These are phyloP conservation scores for Persicaria maculosa DNA, from an alignment of 148 eudicot species.

Conservation along the genomic window DNA sequence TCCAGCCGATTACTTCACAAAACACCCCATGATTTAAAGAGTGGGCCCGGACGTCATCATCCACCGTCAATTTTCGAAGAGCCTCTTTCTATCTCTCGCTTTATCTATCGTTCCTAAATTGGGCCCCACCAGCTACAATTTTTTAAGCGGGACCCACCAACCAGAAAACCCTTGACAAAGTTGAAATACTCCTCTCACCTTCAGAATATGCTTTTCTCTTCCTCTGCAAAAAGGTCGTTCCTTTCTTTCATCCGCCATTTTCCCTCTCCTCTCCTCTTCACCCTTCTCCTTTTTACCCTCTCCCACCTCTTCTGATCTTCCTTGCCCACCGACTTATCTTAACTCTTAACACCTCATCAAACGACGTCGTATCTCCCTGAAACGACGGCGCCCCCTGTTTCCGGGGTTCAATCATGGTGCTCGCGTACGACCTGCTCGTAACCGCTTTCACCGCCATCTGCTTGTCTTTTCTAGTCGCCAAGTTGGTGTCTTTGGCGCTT, in stretches of 20 bases:
- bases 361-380: neutral
- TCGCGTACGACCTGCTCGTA: neutral
- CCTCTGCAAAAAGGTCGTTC: conserved; percentile 3
- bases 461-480: conserved; percentile 4
- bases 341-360: neutral
- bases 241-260: conserved; percentile 2
- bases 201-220: neutral
- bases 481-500: conserved; percentile 8
- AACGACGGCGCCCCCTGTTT: neutral
- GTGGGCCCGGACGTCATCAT: neutral
- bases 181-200: neutral
- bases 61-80: neutral
- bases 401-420: neutral
- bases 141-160: neutral
- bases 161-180: conserved; percentile 1
- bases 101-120: neutral
- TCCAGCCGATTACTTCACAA: neutral
- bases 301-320: neutral
- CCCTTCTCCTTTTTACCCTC: neutral
- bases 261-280: neutral
- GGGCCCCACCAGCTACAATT: neutral
- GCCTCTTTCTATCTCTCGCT: neutral
- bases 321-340: neutral
- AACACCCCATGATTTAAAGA: neutral
- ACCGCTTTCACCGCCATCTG: neutral